These are phyloP conservation scores for Lachnellula arida DNA, from an alignment of 2,329 filamentous ascomycete genomes.

Conservation along the genomic window DNA sequence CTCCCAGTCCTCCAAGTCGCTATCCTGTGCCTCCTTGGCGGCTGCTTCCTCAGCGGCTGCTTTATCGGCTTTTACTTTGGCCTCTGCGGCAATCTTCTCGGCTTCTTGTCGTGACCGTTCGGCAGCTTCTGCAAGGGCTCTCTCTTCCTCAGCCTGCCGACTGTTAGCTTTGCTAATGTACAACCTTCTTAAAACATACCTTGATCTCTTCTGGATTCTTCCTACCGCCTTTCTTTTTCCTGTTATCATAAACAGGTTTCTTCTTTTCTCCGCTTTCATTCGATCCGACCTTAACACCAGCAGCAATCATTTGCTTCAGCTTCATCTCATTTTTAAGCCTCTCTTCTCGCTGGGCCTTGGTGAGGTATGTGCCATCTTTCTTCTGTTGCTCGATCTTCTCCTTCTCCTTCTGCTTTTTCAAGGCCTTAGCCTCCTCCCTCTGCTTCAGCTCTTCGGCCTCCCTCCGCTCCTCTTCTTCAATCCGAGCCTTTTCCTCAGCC, in stretches of 20 bases:
- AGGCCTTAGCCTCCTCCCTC: conserved; percentile 66
- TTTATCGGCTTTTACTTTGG: conserved; percentile 56
- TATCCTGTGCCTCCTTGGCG: conserved; percentile 52
- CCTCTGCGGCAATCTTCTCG: conserved; percentile 59
- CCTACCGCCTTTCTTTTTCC: conserved; percentile 67
- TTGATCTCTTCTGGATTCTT: conserved; percentile 47
- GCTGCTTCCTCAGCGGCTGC: conserved; percentile 53
- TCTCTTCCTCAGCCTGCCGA: conserved; percentile 68
- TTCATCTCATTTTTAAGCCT: conserved; percentile 75
- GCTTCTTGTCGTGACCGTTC: conserved; percentile 65
- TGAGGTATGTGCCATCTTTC: conserved; percentile 81
- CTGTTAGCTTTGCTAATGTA: conserved; percentile 2
- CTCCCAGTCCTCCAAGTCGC: conserved; percentile 80
- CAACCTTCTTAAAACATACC: conserved; percentile 34
- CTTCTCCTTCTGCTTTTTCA: conserved; percentile 83
- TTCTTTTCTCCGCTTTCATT: conserved; percentile 50
- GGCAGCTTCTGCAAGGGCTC: conserved; percentile 72
- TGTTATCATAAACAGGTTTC: conserved; percentile 71
- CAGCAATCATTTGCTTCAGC: conserved; percentile 78
- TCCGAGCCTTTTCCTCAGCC: conserved; percentile 60
- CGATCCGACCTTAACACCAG: conserved; percentile 67
- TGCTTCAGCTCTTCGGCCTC: conserved; percentile 64
- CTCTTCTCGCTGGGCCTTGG: conserved; percentile 79
- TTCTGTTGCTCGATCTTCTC: conserved; percentile 82
- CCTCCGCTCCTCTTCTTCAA: conserved; percentile 61